A percentile compares a stretch with the other conserved stretches of the same genome.
Conservation (phyloP, 176 grass and related monocot species). For the Avena insularis region DNA sequence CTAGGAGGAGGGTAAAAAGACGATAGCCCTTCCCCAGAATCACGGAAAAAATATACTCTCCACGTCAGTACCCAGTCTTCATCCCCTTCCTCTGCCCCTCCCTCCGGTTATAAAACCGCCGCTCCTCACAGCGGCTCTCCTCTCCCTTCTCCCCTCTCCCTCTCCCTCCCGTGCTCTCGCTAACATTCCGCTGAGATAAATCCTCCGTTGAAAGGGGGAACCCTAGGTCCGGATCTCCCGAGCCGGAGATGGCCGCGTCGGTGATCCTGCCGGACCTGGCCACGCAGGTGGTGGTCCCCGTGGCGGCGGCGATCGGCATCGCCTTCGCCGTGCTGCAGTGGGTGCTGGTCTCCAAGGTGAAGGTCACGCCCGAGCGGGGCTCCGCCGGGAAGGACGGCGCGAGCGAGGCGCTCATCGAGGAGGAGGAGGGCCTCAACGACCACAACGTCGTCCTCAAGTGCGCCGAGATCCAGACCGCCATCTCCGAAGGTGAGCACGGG, state of each 20-base stretch:
- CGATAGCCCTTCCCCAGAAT: not conserved
- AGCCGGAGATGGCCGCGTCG: constrained; percentile 47
- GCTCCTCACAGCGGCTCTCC: not conserved
- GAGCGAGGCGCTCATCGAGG: constrained; percentile 76
- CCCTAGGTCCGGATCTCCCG: not conserved
- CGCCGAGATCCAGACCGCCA: constrained; percentile 87
- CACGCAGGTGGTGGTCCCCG: constrained; percentile 75
- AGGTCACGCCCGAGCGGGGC: constrained; percentile 48
- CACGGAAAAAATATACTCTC: constrained; percentile 10
- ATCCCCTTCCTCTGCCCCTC: not conserved
- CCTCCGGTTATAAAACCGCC: constrained; percentile 31
- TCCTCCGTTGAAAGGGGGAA: not conserved
- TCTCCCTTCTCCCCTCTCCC: not conserved
- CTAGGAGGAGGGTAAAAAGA: not conserved
- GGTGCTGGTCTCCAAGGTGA: constrained; percentile 77
- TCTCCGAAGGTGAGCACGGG: constrained; percentile 75
- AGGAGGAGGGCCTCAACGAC: constrained; percentile 92
- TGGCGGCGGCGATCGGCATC: constrained; percentile 73
- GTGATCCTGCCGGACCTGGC: constrained; percentile 71
- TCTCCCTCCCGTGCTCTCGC: not conserved
- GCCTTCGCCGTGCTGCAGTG: constrained; percentile 79
- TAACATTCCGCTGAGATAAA: not conserved
- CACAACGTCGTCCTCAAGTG: constrained; percentile 90
- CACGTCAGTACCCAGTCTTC: not conserved
- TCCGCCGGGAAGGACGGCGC: constrained; percentile 42